phyloP scores from a whole-genome alignment of 1,284 basidiomycete species.

The Polyporus tsugae region DNA sequence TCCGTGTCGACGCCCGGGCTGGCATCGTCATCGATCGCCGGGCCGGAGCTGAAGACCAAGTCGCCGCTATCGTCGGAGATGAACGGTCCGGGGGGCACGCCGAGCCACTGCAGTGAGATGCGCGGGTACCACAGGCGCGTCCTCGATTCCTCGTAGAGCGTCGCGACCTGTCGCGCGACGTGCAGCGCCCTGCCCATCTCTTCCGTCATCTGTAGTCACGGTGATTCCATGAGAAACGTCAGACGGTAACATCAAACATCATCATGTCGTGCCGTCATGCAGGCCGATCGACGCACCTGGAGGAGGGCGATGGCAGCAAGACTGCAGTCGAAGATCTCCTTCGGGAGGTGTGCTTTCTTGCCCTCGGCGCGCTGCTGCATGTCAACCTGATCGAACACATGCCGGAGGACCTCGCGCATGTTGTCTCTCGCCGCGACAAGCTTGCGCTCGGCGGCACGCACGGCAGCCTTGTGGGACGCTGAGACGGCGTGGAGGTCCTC shows the following conservation, averaged over 20 bases:
- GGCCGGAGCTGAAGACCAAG: slow-evolving; percentile 25
- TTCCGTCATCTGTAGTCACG: slow-evolving; percentile 51
- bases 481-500: slow-evolving; percentile 31
- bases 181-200: slow-evolving; percentile 49
- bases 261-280: background rate
- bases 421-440: slow-evolving; percentile 44
- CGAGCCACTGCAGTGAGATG: slow-evolving; percentile 56
- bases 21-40: slow-evolving; percentile 35
- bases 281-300: slow-evolving; percentile 44
- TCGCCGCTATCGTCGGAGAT: slow-evolving; percentile 49
- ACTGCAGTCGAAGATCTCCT: slow-evolving; percentile 48
- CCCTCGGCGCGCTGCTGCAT: slow-evolving; percentile 39
- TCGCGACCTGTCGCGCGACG: slow-evolving; percentile 46
- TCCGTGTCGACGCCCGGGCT: slow-evolving; percentile 29
- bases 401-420: slow-evolving; percentile 45
- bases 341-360: slow-evolving; percentile 39
- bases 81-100: slow-evolving; percentile 50
- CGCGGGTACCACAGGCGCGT: slow-evolving; percentile 55
- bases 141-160: slow-evolving; percentile 45
- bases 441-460: slow-evolving; percentile 40
- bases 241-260: background rate
- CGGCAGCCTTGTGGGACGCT: slow-evolving; percentile 39
- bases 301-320: slow-evolving; percentile 54
- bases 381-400: slow-evolving; percentile 45
- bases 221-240: slow-evolving; percentile 1